A percentile compares a stretch with the other conserved stretches of the same genome.
Conservation (phyloP, 2,329 filamentous ascomycete genomes). For the Claviceps sorghi region DNA sequence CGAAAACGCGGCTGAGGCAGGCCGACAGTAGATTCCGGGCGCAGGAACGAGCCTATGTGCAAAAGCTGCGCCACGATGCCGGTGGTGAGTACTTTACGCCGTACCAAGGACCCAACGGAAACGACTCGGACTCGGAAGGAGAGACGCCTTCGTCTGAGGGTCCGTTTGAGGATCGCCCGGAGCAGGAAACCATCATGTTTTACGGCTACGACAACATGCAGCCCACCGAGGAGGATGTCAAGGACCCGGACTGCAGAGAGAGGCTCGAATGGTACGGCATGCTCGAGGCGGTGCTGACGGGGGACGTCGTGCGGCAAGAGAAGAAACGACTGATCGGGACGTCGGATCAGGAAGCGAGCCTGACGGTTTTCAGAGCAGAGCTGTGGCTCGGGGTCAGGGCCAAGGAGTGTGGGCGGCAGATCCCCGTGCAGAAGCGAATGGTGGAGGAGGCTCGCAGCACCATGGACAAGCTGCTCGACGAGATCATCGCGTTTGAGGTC, state of each 20-base stretch:
- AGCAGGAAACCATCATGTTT: conserved; percentile 85
- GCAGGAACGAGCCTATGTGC: conserved; percentile 87
- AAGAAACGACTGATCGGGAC: conserved; percentile 88
- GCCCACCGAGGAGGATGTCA: conserved; percentile 77
- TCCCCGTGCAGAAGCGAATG: conserved; percentile 73
- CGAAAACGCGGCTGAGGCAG: conserved; percentile 35
- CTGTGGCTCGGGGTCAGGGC: conserved; percentile 83
- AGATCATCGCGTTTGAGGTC: conserved; percentile 85
- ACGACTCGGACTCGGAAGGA: conserved; percentile 79
- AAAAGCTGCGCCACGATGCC: conserved; percentile 68
- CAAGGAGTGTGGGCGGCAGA: conserved; percentile 66
- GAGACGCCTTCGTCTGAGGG: conserved; percentile 78
- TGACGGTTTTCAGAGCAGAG: conserved; percentile 57
- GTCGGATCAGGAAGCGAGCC: conserved; percentile 40
- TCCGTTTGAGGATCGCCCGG: conserved; percentile 73
- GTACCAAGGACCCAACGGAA: conserved; percentile 43
- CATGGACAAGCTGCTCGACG: conserved; percentile 64
- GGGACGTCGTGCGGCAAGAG: conserved; percentile 94
- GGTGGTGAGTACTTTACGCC: conserved; percentile 55
- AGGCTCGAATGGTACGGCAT: conserved; percentile 96
- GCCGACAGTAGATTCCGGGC: conserved; percentile 33
- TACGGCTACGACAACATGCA: conserved; percentile 82
- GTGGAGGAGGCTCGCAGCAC: conserved; percentile 69
- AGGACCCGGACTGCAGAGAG: conserved; percentile 76
- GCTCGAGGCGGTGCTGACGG: conserved; percentile 87